These are phyloP conservation scores for Flueggea neowawraea DNA, from an alignment of 441 rosid species.

Conservation along the genomic window DNA sequence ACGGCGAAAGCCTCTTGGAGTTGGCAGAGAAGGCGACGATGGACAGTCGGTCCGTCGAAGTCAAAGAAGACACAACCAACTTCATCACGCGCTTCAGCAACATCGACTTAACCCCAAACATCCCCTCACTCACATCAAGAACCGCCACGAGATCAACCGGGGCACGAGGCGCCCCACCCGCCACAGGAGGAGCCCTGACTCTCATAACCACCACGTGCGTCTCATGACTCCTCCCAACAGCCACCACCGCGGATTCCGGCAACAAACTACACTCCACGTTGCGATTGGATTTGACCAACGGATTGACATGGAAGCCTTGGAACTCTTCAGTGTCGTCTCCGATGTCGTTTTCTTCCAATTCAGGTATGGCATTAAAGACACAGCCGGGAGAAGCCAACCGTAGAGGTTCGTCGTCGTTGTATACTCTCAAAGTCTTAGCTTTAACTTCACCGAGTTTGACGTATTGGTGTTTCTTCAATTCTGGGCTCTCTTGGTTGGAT, in stretches of 20 bases:
- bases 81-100: constrained; percentile 67
- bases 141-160: constrained; percentile 80
- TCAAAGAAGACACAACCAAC: constrained; percentile 50
- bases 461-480: constrained; percentile 18
- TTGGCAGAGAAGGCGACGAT: constrained; percentile 65
- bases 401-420: constrained; percentile 83
- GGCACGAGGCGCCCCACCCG: constrained; percentile 33
- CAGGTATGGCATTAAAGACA: constrained; percentile 70
- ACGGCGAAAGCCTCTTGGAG: constrained; percentile 68
- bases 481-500: constrained; percentile 15
- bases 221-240: constrained; percentile 47
- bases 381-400: constrained; percentile 54
- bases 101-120: constrained; percentile 38
- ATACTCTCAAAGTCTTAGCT: constrained; percentile 48
- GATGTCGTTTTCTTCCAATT: constrained; percentile 51
- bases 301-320: constrained; percentile 50
- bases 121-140: constrained; percentile 59
- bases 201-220: constrained; percentile 56
- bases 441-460: constrained; percentile 15
- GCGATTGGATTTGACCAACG: constrained; percentile 2
- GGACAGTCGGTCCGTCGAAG: constrained; percentile 74
- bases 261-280: constrained; percentile 35
- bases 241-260: constrained; percentile 69
- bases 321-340: constrained; percentile 35
- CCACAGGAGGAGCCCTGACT: constrained; percentile 42